These are phyloP conservation scores for Vicia sativa DNA, from an alignment of 306 rosid species.

Conservation along the genomic window DNA sequence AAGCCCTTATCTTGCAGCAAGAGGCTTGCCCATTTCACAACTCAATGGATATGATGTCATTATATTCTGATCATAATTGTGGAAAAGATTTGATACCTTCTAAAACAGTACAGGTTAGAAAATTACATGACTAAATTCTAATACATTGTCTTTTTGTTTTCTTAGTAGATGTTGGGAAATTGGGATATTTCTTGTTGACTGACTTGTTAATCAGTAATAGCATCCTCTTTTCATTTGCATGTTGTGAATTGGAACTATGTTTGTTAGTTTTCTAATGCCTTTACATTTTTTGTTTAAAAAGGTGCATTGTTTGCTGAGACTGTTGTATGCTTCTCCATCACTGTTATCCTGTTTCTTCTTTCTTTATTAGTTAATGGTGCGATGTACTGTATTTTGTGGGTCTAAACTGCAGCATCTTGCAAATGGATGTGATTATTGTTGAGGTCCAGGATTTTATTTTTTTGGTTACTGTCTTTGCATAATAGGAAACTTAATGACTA, in stretches of 20 bases:
- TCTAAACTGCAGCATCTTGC: slow-evolving; percentile 25
- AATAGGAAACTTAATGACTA: slow-evolving; percentile 9
- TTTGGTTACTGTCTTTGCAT: not conserved
- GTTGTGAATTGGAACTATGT: slow-evolving; percentile 13
- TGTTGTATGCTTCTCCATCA: slow-evolving; percentile 1
- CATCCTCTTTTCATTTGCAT: slow-evolving; percentile 8
- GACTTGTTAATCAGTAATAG: slow-evolving; percentile 25
- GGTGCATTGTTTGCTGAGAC: not conserved
- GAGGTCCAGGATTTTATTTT: not conserved
- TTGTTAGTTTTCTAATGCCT: slow-evolving; percentile 9
- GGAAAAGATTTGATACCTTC: slow-evolving; percentile 93
- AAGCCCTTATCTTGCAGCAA: slow-evolving; percentile 86
- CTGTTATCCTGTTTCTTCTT: not conserved
- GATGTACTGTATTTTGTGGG: slow-evolving; percentile 16
- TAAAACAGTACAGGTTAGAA: slow-evolving; percentile 82
- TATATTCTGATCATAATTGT: slow-evolving; percentile 88
- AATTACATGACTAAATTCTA: slow-evolving; percentile 26
- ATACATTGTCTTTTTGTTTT: slow-evolving; percentile 17
- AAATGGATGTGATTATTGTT: slow-evolving; percentile 31
- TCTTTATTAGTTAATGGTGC: not conserved
- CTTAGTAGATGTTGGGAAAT: not conserved
- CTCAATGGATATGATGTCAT: slow-evolving; percentile 80
- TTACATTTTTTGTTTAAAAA: not conserved
- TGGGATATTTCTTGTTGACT: slow-evolving; percentile 8
- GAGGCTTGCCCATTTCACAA: slow-evolving; percentile 93